Percentiles rank a stretch among this genome's conserved stretches.
These are phyloP conservation scores for Iris pallida DNA, from an alignment of 116 monocot genomes.

Conservation along the genomic window DNA sequence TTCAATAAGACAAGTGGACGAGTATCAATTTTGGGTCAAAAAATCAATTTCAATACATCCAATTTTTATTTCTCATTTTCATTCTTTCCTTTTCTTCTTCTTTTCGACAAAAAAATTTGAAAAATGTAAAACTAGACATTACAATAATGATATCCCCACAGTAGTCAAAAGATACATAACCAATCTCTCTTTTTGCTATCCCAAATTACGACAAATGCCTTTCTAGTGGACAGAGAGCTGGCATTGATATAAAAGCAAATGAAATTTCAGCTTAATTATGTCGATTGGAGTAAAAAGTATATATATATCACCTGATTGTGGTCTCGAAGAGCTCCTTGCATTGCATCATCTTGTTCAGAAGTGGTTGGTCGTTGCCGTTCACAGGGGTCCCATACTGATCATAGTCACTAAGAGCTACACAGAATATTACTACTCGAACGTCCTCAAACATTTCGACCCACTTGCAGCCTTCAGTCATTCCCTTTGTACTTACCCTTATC, in stretches of 20 bases:
- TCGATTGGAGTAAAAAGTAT: too few relatives aligned
- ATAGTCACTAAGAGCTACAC: conserved; percentile 81
- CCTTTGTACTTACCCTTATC: conserved; percentile 72
- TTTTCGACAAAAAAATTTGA: too few relatives aligned
- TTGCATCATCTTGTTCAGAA: conserved; percentile 81
- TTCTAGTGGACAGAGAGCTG: too few relatives aligned
- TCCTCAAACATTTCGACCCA: conserved; percentile 98
- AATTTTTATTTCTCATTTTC: too few relatives aligned
- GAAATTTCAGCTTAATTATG: too few relatives aligned
- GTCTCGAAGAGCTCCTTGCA: conserved; percentile 86
- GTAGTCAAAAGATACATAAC: too few relatives aligned
- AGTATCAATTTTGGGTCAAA: background rate
- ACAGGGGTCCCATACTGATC: conserved; percentile 39
- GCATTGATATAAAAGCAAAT: too few relatives aligned
- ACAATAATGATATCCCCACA: too few relatives aligned
- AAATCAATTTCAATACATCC: background rate
- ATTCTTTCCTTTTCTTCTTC: too few relatives aligned
- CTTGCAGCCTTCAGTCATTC: conserved; percentile 83
- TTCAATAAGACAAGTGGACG: background rate
- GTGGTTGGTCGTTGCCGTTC: conserved; percentile 24
- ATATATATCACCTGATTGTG: conserved; percentile 48
- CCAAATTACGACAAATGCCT: too few relatives aligned
- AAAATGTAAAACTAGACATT: too few relatives aligned
- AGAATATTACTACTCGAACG: conserved; percentile 69
- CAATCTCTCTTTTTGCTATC: too few relatives aligned